These are phyloP conservation scores for Rosa hybrid DNA, from an alignment of 331 rosid genomes.

Conservation along the genomic window DNA sequence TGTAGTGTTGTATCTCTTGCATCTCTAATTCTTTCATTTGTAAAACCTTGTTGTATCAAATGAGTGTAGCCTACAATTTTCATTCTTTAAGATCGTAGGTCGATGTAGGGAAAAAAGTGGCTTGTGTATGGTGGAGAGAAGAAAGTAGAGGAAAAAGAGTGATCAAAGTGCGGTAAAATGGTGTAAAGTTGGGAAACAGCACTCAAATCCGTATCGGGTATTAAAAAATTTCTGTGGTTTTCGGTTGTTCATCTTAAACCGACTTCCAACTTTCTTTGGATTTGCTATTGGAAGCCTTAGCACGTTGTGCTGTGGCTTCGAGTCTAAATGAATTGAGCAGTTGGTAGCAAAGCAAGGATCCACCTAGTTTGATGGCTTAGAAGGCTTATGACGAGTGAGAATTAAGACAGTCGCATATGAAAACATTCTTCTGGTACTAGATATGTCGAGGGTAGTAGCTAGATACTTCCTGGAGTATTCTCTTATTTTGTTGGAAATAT, in stretches of 20 bases:
- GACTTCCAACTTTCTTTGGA: too few species aligned
- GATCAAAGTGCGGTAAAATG: background rate
- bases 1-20: background rate
- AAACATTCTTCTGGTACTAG: too few species aligned
- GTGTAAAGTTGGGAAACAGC: background rate
- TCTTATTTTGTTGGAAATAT: too few species aligned
- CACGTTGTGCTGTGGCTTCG: background rate
- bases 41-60: conserved; percentile 10
- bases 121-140: background rate
- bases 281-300: background rate
- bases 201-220: background rate
- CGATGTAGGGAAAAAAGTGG: background rate
- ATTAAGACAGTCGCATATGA: too few species aligned
- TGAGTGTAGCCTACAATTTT: conserved; percentile 10
- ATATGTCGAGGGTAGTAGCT: too few species aligned
- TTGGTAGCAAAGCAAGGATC: too few species aligned
- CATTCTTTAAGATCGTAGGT: background rate
- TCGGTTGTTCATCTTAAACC: too few species aligned
- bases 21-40: background rate
- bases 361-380: too few species aligned
- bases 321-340: background rate
- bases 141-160: background rate
- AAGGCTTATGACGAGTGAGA: too few species aligned
- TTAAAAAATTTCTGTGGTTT: too few species aligned
- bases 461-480: too few species aligned